Evolutionary conservation across 495 filamentous ascomycete genomes (phyloP).

Genomic region (Mytilinidion resinicola): DNA sequence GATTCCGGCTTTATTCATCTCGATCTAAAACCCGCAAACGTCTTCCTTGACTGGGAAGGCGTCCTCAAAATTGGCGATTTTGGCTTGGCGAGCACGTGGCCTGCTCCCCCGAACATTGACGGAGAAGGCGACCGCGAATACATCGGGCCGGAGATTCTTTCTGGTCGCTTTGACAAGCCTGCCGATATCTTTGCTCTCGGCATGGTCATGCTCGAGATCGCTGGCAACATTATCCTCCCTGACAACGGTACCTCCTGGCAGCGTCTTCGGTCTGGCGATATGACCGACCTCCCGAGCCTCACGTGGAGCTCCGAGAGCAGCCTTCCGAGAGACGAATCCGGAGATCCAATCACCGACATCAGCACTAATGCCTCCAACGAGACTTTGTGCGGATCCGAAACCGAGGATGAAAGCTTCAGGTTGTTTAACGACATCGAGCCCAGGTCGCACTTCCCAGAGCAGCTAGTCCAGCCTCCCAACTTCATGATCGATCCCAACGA

Average conservation of each 20-base stretch:
- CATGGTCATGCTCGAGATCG: slow-evolving; percentile 88
- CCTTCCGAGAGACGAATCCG: slow-evolving; percentile 67
- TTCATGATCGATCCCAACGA: slow-evolving; percentile 78
- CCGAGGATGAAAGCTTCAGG: slow-evolving; percentile 2
- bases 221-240: slow-evolving; percentile 82
- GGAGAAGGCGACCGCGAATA: slow-evolving; percentile 94
- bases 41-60: slow-evolving; percentile 86
- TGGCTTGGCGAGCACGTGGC: slow-evolving; percentile 79
- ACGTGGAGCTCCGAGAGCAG: slow-evolving; percentile 68
- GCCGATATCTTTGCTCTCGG: slow-evolving; percentile 91
- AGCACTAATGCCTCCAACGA: slow-evolving; percentile 8
- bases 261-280: slow-evolving; percentile 75
- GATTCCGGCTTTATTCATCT: slow-evolving; percentile 83
- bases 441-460: slow-evolving; percentile 44
- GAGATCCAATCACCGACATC: slow-evolving; percentile 47
- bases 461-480: slow-evolving; percentile 66
- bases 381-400: slow-evolving; percentile 15
- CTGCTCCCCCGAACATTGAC: slow-evolving; percentile 68
- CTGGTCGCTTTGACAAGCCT: slow-evolving; percentile 77
- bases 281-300: slow-evolving; percentile 76
- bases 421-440: slow-evolving; percentile 14
- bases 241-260: slow-evolving; percentile 90
- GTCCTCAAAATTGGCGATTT: slow-evolving; percentile 94
- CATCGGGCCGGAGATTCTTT: slow-evolving; percentile 84
- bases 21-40: slow-evolving; percentile 91